These are phyloP conservation scores for Peronospora belbahrii DNA, from an alignment of 352 stramenopile genomes.

Conservation along the genomic window DNA sequence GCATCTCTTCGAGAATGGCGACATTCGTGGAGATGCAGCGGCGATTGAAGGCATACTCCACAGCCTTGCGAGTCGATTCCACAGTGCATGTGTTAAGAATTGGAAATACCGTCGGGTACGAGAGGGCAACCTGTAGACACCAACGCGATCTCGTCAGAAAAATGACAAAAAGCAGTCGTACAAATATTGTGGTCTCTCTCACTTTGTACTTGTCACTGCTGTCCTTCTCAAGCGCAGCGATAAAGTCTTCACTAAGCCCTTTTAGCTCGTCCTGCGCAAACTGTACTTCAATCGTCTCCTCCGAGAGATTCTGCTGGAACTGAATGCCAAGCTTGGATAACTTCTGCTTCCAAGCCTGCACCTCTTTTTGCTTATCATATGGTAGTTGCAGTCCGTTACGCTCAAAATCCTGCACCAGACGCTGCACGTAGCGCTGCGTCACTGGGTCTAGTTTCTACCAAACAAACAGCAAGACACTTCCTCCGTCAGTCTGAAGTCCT, in stretches of 20 bases:
- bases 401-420: constrained; percentile 76
- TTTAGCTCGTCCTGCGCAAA: constrained; percentile 71
- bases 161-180: not conserved
- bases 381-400: constrained; percentile 76
- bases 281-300: constrained; percentile 78
- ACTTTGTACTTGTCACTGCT: constrained; percentile 78
- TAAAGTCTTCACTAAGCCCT: constrained; percentile 75
- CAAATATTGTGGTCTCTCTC: not conserved
- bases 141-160: constrained; percentile 6
- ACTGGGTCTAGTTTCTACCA: constrained; percentile 41
- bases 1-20: constrained; percentile 75
- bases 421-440: constrained; percentile 73
- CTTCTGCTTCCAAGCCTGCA: constrained; percentile 81
- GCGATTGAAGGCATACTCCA: constrained; percentile 75
- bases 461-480: not conserved
- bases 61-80: constrained; percentile 69
- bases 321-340: constrained; percentile 75
- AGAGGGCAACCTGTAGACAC: constrained; percentile 53
- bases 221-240: constrained; percentile 55
- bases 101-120: constrained; percentile 86
- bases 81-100: constrained; percentile 86
- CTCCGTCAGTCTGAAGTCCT: not conserved
- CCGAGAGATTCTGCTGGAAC: constrained; percentile 81
- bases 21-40: constrained; percentile 80
- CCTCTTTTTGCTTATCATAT: constrained; percentile 52